phyloP scores from a whole-genome alignment of 2,329 filamentous ascomycete species.

The Pleurostoma richardsiae region DNA sequence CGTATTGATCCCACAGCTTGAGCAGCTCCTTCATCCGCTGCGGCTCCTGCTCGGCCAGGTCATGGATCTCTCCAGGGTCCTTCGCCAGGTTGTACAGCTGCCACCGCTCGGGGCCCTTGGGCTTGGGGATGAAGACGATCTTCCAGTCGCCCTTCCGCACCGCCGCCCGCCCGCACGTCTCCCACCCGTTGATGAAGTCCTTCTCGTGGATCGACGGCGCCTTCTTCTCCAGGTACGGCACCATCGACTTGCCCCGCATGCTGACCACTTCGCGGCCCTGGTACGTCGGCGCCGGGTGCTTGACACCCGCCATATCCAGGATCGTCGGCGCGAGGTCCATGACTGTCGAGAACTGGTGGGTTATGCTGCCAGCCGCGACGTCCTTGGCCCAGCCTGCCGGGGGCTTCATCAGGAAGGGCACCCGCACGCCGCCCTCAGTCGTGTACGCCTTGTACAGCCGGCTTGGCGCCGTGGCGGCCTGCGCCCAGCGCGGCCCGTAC shows the following conservation, averaged over 20 bases:
- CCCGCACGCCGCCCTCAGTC: conserved; percentile 44
- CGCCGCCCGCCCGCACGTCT: conserved; percentile 26
- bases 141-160: conserved; percentile 29
- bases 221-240: conserved; percentile 19
- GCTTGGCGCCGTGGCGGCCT: conserved; percentile 21
- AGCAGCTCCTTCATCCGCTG: conserved; percentile 23
- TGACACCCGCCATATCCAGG: conserved; percentile 39
- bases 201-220: conserved; percentile 25
- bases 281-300: conserved; percentile 48
- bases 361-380: conserved; percentile 27
- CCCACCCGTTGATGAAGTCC: conserved; percentile 30
- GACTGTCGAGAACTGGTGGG: conserved; percentile 44
- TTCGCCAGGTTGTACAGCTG: conserved; percentile 39
- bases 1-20: conserved; percentile 27
- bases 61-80: conserved; percentile 39
- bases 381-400: conserved; percentile 8
- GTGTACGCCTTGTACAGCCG: conserved; percentile 27
- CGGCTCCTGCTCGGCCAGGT: conserved; percentile 25
- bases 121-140: conserved; percentile 40
- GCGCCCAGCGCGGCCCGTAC: conserved; percentile 52
- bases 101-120: conserved; percentile 42
- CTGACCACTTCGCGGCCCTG: conserved; percentile 24
- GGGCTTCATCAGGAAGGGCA: conserved; percentile 38
- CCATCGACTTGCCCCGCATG: conserved; percentile 27
- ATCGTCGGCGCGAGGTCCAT: conserved; percentile 47